A percentile compares a stretch with the other conserved stretches of the same genome.
Evolutionary conservation across 139 green algal genomes (phyloP).

Genomic region (Coccomyxa sp.): DNA sequence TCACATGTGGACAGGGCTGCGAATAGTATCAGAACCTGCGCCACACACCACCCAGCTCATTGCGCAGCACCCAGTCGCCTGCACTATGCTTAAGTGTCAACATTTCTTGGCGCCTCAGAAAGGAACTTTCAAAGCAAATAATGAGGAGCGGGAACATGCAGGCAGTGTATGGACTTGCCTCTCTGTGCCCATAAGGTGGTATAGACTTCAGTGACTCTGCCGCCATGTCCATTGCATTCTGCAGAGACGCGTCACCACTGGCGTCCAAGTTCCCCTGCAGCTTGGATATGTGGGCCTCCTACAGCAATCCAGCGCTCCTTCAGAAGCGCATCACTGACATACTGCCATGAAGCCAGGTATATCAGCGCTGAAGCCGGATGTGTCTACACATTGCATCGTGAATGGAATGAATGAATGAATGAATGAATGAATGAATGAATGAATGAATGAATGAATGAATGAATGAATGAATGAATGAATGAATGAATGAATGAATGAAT

Average conservation of each 20-base stretch:
- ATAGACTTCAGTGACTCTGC: slow-evolving; percentile 51
- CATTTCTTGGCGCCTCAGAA: not conserved
- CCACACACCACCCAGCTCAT: not conserved
- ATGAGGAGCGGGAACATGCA: not conserved
- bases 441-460: too few species aligned
- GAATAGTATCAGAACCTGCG: slow-evolving; percentile 71
- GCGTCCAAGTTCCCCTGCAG: slow-evolving; percentile 43
- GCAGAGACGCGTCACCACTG: slow-evolving; percentile 67
- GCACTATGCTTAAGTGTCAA: not conserved
- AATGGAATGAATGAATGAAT: too few species aligned
- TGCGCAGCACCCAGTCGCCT: not conserved
- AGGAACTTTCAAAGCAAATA: too few species aligned
- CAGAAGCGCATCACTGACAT: too few species aligned
- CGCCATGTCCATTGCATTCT: slow-evolving; percentile 81
- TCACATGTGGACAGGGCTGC: slow-evolving; percentile 84
- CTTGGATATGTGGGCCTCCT: slow-evolving; percentile 53
- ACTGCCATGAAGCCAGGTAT: too few species aligned
- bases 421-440: too few species aligned
- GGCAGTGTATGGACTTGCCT: slow-evolving; percentile 31
- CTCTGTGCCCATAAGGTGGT: slow-evolving; percentile 86
- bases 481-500: too few species aligned
- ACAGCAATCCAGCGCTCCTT: not conserved
- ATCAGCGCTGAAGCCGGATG: too few species aligned
- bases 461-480: too few species aligned
- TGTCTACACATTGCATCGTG: too few species aligned